Evolutionary conservation across 2,329 filamentous ascomycete species (phyloP), one percentile per base, ranked within the genome.

Genomic region (Graphium sp.): DNA sequence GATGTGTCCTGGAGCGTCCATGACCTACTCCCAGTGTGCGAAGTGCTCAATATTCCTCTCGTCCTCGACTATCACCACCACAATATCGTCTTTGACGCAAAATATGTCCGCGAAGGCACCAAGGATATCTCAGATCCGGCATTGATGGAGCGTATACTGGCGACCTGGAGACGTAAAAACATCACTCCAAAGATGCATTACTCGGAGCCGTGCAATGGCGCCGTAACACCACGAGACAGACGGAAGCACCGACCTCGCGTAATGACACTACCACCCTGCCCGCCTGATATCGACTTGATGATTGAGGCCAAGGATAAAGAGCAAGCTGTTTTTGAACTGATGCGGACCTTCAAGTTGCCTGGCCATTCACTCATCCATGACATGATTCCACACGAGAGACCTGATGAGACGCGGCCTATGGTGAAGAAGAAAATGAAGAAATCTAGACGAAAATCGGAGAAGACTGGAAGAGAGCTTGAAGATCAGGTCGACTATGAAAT

Each of bases 261-360:
- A 2, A 63, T 64, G 37, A 79, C 74, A 1, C 52, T 95, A 1
- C 87, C 87, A 1, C 85, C 87, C 0, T 94, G 87, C 41, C 62
- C 74, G 4, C 57, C 69, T 1, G 74, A 78, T 18, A 89, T 91
- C 77, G 87, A 94, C 44, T 60, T 95, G n/a, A 95, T 95, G 87
- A 94, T 95, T 34, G 87, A 95, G 54, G 87, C 87, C 26, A 95
- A 95, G 48, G 87, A 94, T 45, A 95, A 95, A 51, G 87, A 95
- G 47, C 87, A 95, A 49, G 84, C 87, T 1, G 83, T 94, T 0
- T 92, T 95, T 41, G 83, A 92, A 37, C 62, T 95, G 12, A 94
- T 94, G 84, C 67, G 78, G 14, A 84, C 63, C 0, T 92, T 84
- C 48, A 84, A 76, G 41, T 60, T 95, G 1, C 81, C 84, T 0